Evolutionary conservation across 2,329 filamentous ascomycete species (phyloP).

Genomic region (Cucurbitaria berberidis): DNA sequence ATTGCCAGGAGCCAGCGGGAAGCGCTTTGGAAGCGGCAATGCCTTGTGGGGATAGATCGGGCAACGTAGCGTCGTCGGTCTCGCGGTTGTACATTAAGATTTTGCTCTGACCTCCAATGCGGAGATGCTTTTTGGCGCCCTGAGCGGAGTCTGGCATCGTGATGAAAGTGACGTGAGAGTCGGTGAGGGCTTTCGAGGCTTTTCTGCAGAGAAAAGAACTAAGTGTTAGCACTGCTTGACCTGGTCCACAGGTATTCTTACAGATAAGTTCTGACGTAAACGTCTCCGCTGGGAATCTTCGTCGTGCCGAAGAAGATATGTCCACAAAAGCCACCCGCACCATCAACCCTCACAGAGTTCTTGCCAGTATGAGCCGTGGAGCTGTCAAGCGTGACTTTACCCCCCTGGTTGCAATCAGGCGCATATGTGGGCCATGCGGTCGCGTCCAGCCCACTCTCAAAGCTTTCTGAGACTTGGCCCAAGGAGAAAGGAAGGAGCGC

Average conservation of each 20-base stretch:
- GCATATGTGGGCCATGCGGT: constrained; percentile 66
- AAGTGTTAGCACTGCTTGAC: constrained; percentile 20
- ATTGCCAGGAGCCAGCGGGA: constrained; percentile 60
- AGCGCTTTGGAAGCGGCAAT: constrained; percentile 62
- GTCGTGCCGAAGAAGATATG: constrained; percentile 68
- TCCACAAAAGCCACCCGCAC: constrained; percentile 63
- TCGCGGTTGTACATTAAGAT: constrained; percentile 71
- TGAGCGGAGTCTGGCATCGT: constrained; percentile 67
- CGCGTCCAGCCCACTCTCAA: constrained; percentile 65
- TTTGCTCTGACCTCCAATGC: constrained; percentile 65
- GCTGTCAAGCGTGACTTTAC: constrained; percentile 63
- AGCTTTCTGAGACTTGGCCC: constrained; percentile 62
- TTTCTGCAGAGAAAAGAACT: constrained; percentile 55
- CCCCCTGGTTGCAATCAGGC: constrained; percentile 65
- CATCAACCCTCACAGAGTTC: constrained; percentile 75
- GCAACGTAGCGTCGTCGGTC: constrained; percentile 66
- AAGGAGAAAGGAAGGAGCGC: constrained; percentile 54
- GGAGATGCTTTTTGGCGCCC: constrained; percentile 64
- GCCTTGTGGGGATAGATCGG: constrained; percentile 65
- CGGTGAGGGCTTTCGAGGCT: constrained; percentile 62
- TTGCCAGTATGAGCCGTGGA: constrained; percentile 63
- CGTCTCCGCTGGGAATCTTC: constrained; percentile 61
- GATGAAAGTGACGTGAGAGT: constrained; percentile 67
- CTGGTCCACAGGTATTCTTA: too few species aligned
- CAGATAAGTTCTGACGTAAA: constrained; percentile 64